Evolutionary conservation across 2,329 filamentous ascomycete species (phyloP), one percentile per base, ranked within the genome.

Genomic region (Trichoderma citrinoviride): DNA sequence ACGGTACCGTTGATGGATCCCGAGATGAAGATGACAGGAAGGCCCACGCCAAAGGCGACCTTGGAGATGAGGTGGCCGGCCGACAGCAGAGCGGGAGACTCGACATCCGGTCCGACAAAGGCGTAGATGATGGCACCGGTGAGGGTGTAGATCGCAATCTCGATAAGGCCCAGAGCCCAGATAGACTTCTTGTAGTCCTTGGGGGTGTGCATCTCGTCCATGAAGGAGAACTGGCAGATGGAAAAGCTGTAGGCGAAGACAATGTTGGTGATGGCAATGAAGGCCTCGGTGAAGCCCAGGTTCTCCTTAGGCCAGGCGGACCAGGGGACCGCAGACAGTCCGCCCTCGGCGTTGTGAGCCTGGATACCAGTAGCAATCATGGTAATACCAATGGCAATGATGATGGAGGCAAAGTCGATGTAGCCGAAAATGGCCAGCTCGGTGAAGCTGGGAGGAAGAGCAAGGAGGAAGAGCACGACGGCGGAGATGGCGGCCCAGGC

Each of bases 21-120:
- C 0, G 89, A 89, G 67, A 92, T 87, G 70, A 91, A 83, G 73
- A 92, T 92, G 62, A 89, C 91, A 15, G 89, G 89, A 3, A 90
- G 79, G 0, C 88, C 89, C 67, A 92, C 75, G 29, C 88, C 89
- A 71, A 89, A 92, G 2, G 88, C 88, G 7, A 92, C 76, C 72
- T 90, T 90, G 56, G 85, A 83, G 25, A 91, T 75, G 0, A 82
- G 69, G 2, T 77, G 75, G 1, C 85, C 83, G 10, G 89, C 86
- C 0, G 87, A 89, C 6, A 89, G 83, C 7, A 93, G 81, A 0
- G 90, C 89, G 1, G 90, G 90, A 0, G 86, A 87, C 64, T 81
- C 74, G 25, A 93, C 89, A 0, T 81, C 77, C 1, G 78, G 77
- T 27, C 90, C 90, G 8, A 87, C 87, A 72, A 87, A 92, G 64